phyloP scores from a whole-genome alignment of 768 basidiomycete genomes.

The Pholiota molesta region DNA sequence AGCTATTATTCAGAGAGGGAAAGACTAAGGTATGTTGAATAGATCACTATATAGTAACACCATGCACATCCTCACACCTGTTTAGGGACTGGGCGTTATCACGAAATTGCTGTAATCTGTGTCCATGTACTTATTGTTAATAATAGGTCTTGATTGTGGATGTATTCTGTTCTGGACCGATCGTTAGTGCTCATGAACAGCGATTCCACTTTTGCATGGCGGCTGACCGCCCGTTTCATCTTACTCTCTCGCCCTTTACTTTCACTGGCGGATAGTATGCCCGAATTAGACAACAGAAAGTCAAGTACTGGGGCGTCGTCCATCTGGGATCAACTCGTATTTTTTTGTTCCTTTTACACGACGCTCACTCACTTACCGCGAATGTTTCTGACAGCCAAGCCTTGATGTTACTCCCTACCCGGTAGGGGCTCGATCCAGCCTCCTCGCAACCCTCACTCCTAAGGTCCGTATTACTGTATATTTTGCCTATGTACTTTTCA shows the following conservation, averaged over 20 bases:
- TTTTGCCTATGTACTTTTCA: not conserved
- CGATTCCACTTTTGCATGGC: conserved; percentile 6
- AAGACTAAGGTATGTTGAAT: conserved; percentile 80
- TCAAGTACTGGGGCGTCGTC: conserved; percentile 21
- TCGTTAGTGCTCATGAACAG: not conserved
- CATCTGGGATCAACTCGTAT: conserved; percentile 26
- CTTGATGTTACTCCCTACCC: conserved; percentile 37
- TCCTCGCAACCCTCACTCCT: conserved; percentile 29
- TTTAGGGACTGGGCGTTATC: conserved; percentile 76
- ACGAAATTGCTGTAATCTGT: conserved; percentile 58
- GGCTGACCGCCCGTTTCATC: conserved; percentile 8
- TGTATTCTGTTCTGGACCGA: not conserved
- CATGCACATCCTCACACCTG: conserved; percentile 8
- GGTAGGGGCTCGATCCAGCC: conserved; percentile 31
- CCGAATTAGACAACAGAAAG: conserved; percentile 5
- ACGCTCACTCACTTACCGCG: not conserved
- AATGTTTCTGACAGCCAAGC: conserved; percentile 22
- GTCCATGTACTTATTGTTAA: conserved; percentile 9
- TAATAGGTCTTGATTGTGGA: not conserved
- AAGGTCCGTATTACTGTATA: conserved; percentile 18
- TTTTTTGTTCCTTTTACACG: not conserved
- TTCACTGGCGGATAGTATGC: conserved; percentile 11
- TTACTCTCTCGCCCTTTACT: conserved; percentile 4
- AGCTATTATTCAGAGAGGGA: conserved; percentile 91
- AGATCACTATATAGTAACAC: conserved; percentile 3